Conservation (phyloP, 805 yeast species). For the Sugiyamaella floridensis region DNA sequence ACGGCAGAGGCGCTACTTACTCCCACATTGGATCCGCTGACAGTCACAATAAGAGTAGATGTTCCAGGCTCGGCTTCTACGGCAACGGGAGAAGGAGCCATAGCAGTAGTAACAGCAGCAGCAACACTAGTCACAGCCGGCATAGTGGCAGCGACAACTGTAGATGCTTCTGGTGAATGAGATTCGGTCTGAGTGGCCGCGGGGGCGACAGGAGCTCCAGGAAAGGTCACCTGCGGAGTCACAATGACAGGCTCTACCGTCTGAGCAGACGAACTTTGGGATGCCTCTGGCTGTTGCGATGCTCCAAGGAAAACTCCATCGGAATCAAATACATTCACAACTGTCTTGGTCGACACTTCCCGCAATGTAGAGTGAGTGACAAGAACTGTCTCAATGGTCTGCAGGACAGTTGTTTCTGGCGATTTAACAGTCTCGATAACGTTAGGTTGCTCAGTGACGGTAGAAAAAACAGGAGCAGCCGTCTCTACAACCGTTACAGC, state of each 20-base stretch:
- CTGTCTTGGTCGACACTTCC: background rate
- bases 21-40: background rate
- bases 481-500: background rate
- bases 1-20: background rate
- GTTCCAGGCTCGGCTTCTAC: background rate
- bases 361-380: background rate
- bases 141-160: background rate
- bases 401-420: background rate
- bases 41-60: background rate
- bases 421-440: background rate
- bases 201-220: background rate
- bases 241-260: background rate
- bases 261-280: background rate
- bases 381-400: background rate
- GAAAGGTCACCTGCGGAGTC: background rate
- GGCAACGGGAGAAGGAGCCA: background rate
- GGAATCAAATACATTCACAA: background rate
- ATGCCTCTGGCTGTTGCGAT: background rate
- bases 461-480: background rate
- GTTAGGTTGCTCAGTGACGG: background rate
- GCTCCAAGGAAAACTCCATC: background rate
- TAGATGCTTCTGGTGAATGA: background rate
- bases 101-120: too few relatives aligned
- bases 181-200: background rate
- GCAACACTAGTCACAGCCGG: background rate